These are phyloP conservation scores for Pseudocercospora fijiensis DNA, from an alignment of 2,329 filamentous ascomycete species.

Conservation along the genomic window DNA sequence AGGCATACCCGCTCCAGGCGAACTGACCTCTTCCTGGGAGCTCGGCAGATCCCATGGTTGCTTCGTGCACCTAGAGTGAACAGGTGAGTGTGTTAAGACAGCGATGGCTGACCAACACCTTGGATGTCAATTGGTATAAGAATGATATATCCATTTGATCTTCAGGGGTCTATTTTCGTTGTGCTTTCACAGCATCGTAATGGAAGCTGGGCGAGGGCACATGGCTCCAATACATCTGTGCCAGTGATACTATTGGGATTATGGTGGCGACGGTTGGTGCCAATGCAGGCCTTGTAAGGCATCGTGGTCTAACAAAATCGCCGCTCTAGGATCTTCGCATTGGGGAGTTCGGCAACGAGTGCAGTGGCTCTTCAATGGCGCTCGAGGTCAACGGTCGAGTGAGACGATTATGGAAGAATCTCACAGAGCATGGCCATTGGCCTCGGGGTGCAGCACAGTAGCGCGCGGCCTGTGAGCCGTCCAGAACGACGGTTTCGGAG, in stretches of 20 bases:
- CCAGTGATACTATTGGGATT: conserved; percentile 33
- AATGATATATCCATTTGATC: conserved; percentile 22
- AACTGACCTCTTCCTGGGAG: conserved; percentile 31
- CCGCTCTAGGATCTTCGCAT: conserved; percentile 24
- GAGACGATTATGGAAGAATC: conserved; percentile 21
- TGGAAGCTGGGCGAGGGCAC: conserved; percentile 29
- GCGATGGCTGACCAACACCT: conserved; percentile 17
- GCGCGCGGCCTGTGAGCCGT: conserved; percentile 17
- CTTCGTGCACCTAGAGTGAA: conserved; percentile 5
- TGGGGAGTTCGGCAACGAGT: conserved; percentile 22
- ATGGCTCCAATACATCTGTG: conserved; percentile 33
- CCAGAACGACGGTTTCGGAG: conserved; percentile 20
- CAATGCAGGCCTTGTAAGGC: conserved; percentile 32
- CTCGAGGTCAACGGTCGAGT: conserved; percentile 22
- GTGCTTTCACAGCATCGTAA: conserved; percentile 26
- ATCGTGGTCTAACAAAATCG: conserved; percentile 24
- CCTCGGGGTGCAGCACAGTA: conserved; percentile 21
- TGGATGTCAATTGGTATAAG: conserved; percentile 21
- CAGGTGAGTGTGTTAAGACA: conserved; percentile 7
- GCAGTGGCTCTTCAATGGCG: conserved; percentile 30
- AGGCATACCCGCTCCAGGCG: conserved; percentile 27
- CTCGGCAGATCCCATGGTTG: conserved; percentile 33
- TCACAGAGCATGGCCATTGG: conserved; percentile 27
- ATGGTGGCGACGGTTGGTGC: conserved; percentile 33
- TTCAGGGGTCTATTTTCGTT: conserved; percentile 32